Evolutionary conservation across 2,329 filamentous ascomycete genomes (phyloP), one percentile per base, ranked within the genome.

Genomic region (Fusarium secorum): DNA sequence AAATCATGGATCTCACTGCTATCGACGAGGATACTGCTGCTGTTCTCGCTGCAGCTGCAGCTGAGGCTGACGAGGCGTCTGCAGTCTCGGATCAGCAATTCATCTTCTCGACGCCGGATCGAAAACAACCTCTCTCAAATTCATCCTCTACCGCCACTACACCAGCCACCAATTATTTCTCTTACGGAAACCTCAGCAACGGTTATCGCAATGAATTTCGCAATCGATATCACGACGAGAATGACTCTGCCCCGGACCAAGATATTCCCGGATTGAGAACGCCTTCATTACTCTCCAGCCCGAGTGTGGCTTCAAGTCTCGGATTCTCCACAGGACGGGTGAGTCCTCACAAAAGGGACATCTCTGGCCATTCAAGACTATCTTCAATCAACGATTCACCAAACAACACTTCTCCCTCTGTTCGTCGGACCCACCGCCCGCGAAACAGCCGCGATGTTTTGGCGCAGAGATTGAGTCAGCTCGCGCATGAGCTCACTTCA

Each of bases 391-490:
- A 70, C 66, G 66, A 58, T 42, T 74, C 59, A n/a, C 49, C 64
- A 18, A 74, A 64, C 41, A 72, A 74, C 56, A 70, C 75, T 4
- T 75, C 77, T 26, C 74, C 76, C 26, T 73, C 73, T 60, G 42
- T 55, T 13, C 72, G 73, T 11, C 66, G 73, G 42, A 64, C 54
- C 36, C 52, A 60, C 22, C 64, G 66, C 22, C 24, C 48, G 13
- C 74, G 68, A 35, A 65, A 64, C 36, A 75, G 48, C 48, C 75
- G 75, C 33, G 70, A 86, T 66, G 81, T 83, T 28, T 81, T 88
- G 57, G 82, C 86, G 15, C 74, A 78, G 61, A 79, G 81, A 22
- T 73, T 83, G 36, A 81, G 78, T 57, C 78, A 81, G 46, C 79
- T 83, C 32, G 81, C 81, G 8, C 79, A 80, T 67, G 79, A 80